Conservation (phyloP, 345 rosid species). For the Populus nigra region DNA sequence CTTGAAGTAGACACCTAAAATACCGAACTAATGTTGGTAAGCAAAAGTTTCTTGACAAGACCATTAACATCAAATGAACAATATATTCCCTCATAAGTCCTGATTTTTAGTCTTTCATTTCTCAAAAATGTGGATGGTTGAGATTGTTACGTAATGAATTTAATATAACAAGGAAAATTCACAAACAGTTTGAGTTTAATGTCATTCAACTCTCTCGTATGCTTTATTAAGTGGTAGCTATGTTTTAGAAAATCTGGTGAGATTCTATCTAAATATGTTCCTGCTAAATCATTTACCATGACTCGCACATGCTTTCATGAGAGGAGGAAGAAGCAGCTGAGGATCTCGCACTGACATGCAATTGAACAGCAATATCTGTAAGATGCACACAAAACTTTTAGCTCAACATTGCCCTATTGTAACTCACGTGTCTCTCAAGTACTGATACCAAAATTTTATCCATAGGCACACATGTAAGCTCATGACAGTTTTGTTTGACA, state of each 20-base stretch:
- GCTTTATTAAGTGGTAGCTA: not conserved
- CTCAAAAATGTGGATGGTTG: not conserved
- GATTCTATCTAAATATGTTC: conserved; percentile 10
- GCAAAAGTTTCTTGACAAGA: conserved; percentile 1
- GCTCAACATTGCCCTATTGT: conserved; percentile 7
- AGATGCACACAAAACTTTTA: conserved; percentile 4
- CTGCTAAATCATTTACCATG: conserved; percentile 40
- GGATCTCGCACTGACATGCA: conserved; percentile 96
- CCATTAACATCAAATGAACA: not conserved
- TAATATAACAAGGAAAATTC: not conserved
- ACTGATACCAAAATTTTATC: not conserved
- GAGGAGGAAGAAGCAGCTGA: conserved; percentile 59
- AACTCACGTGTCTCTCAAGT: not conserved
- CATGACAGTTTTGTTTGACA: not conserved
- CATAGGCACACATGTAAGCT: not conserved
- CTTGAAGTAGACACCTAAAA: conserved; percentile 71
- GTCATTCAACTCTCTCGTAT: conserved; percentile 4
- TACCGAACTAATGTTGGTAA: conserved; percentile 5
- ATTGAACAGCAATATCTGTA: conserved; percentile 84
- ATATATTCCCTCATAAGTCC: not conserved
- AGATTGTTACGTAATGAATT: not conserved
- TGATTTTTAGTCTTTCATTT: not conserved
- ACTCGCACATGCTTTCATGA: conserved; percentile 49
- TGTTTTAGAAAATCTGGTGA: not conserved
- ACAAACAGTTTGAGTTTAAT: not conserved